These are phyloP conservation scores for Fraxinus velutina DNA, from an alignment of 305 asterid genomes.

Conservation along the genomic window DNA sequence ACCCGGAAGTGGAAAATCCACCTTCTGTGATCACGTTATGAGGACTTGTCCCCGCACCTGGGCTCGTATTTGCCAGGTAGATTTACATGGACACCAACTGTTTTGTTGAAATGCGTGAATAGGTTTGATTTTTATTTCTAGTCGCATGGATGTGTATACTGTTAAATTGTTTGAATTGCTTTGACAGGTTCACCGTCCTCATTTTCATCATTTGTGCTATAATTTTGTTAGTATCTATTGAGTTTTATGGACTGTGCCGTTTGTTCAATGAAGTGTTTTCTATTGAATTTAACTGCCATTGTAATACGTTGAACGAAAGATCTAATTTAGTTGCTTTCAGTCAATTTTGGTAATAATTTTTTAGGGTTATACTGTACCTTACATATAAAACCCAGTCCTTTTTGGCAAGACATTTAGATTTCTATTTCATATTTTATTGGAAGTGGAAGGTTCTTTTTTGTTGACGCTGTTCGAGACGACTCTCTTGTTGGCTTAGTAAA, in stretches of 20 bases:
- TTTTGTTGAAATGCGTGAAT: constrained; percentile 33
- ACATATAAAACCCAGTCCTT: not conserved
- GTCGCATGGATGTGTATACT: not conserved
- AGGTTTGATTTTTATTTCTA: not conserved
- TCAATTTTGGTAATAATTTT: not conserved
- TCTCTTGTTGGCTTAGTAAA: not conserved
- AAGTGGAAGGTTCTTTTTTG: not conserved
- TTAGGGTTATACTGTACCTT: not conserved
- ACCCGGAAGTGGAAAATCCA: constrained; percentile 97
- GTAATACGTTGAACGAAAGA: not conserved
- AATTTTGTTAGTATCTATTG: not conserved
- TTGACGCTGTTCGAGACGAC: not conserved
- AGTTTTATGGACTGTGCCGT: not conserved
- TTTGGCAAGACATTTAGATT: not conserved
- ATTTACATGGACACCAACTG: not conserved
- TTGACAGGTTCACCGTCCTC: not conserved
- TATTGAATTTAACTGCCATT: not conserved
- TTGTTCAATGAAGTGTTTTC: not conserved
- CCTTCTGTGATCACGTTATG: constrained; percentile 73
- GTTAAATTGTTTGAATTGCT: not conserved
- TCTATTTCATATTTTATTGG: not conserved
- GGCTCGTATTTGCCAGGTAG: constrained; percentile 89
- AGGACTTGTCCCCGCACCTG: constrained; percentile 53
- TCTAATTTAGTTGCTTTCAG: not conserved
- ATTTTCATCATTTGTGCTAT: not conserved